Evolutionary conservation across 2,329 filamentous ascomycete species (phyloP), one percentile per base, ranked within the genome.

Genomic region (Talaromyces albobiverticillius): DNA sequence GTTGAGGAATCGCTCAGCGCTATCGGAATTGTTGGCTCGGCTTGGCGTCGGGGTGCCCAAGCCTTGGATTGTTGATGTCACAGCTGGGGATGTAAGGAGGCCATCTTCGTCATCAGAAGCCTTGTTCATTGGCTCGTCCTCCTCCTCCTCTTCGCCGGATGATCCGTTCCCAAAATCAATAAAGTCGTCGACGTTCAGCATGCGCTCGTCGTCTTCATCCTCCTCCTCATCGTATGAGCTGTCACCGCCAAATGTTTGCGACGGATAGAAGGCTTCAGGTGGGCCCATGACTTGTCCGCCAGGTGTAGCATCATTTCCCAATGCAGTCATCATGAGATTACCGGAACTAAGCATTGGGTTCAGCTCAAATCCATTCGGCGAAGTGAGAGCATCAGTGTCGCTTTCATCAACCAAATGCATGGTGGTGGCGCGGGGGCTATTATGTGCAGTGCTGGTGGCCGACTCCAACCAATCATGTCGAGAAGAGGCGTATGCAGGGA

Each of bases 251-350:
- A 81, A 73, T 52, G 72, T 80, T 10, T 79, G 79, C 51, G 86
- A 84, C 4, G 87, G 83, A 63, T 88, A 91, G 69, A 90, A 91
- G 7, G 88, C 87, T 70, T 91, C 88, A 0, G 85, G 80, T 2
- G 88, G 86, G 1, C 87, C 88, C 64, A 89, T 79, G n/a, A 84
- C 79, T 64, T 88, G 84, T 4, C 82, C 83, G 59, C 72, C 74
- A 34, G 78, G 72, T 22, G 74, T 69, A 52, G 73, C 69, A 41
- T 78, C 74, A 51, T 76, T 78, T 20, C 74, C 73, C 73, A 90
- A 85, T 61, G 85, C 86, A 46, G 86, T 86, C 74, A 92, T 84
- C 88, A 92, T 91, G 60, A 92, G 80, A 53, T 85, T 84, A 16
- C 84, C 82, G 56, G 87, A 85, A 66, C 79, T 83, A 57, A 87